Evolutionary conservation across 768 basidiomycete genomes (phyloP), one percentile per base, ranked within the genome.

Genomic region (Pleurotus ostreatus): DNA sequence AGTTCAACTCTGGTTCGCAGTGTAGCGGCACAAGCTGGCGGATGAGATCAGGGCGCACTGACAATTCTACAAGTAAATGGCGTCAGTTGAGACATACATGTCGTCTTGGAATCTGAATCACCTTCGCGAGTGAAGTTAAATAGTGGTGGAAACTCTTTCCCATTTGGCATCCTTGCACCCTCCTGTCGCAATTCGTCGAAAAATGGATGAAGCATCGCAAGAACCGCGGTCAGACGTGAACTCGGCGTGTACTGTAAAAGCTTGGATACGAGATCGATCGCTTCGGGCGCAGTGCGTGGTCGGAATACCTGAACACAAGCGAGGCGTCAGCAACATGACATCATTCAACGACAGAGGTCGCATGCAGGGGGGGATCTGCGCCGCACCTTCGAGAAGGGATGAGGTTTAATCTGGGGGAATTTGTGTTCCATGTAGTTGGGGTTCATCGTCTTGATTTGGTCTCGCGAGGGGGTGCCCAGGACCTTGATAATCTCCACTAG

Each of bases 371-470:
- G 11, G 30, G 30, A 34, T 34, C 30, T 34, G 30, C 30, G 30
- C 67, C 72, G 23, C 58, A 92, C 93, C 86, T 98, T 98, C 68
- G 88, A 89, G 79, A 98, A 98, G 0, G 95, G 95, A 68, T 98
- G 96, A n/a, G 95, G 94, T 70, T 96, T 94, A 80, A 99, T 99
- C 74, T 98, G 96, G 1, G 97, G 97, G 79, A 99, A 99, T 74
- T 98, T 98, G 84, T 99, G 97, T 70, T 99, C 97, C 97, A 98
- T 98, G 75, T 99, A 99, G 77, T 99, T 99, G 55, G 97, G 97
- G 74, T 99, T 99, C 97, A 99, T 99, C 63, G 97, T 98, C 86
- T 99, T 98, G 83, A 99, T 99, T 73, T 99, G 97, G 69, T 98
- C 97, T 63, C 96, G 80, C 58, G 97, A 95, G 2, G 97, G 97